Percentiles rank a stretch among this genome's conserved stretches.
These are phyloP conservation scores for Cryptosporidium muris DNA, from an alignment of 169 alveolate genomes.

Conservation along the genomic window DNA sequence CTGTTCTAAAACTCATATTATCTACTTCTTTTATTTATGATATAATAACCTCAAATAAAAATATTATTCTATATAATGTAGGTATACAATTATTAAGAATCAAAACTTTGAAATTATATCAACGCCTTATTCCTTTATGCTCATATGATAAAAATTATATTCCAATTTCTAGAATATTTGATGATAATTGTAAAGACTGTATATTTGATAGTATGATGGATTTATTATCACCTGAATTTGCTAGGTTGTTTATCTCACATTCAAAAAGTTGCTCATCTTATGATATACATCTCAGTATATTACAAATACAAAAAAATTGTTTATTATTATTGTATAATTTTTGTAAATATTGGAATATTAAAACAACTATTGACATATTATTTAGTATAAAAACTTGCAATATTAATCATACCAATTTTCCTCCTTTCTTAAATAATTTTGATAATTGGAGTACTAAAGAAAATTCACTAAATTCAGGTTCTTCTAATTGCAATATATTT, in stretches of 20 bases:
- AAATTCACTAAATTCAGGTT: neutral
- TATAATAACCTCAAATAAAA: too few relatives aligned
- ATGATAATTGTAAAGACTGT: neutral
- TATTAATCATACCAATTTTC: too few relatives aligned
- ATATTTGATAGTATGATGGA: slow-evolving; percentile 62
- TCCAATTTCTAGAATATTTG: too few relatives aligned
- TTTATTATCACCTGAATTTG: slow-evolving; percentile 67
- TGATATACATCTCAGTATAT: neutral
- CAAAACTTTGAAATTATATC: slow-evolving; percentile 18
- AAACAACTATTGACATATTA: neutral
- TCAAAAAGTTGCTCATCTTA: neutral
- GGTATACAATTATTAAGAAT: neutral
- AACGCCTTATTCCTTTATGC: slow-evolving; percentile 3
- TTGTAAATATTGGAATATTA: slow-evolving; percentile 7
- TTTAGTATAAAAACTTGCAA: neutral
- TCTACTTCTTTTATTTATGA: too few relatives aligned
- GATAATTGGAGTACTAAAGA: neutral
- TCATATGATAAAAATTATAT: too few relatives aligned
- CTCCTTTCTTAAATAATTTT: too few relatives aligned
- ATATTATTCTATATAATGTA: too few relatives aligned
- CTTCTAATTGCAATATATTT: too few relatives aligned
- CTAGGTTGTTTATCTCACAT: slow-evolving; percentile 13
- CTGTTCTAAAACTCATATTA: too few relatives aligned
- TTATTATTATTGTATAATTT: slow-evolving; percentile 9
- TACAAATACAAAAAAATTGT: slow-evolving; percentile 32